Percentiles rank a stretch among this genome's conserved stretches.
These are phyloP conservation scores for Camellia japonica DNA, from an alignment of 148 eudicot species.

Conservation along the genomic window DNA sequence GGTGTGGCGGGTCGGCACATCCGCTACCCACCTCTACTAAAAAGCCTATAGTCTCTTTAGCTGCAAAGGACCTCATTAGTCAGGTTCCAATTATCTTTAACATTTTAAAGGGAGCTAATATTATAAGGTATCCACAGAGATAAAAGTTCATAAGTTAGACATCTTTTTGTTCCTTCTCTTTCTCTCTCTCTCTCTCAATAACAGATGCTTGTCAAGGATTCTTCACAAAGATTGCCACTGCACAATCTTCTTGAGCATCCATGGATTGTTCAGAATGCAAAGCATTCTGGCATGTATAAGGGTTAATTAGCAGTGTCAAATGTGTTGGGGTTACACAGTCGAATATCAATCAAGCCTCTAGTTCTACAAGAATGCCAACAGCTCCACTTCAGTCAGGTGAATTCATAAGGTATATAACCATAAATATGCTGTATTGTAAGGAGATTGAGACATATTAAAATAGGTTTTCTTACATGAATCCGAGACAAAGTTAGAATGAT, in stretches of 20 bases:
- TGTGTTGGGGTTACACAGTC: neutral
- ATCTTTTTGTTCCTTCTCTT: neutral
- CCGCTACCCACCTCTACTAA: no score
- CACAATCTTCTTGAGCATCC: constrained; percentile 95
- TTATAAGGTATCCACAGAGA: no score
- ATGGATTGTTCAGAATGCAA: constrained; percentile 91
- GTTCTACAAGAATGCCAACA: neutral
- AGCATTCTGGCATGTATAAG: constrained; percentile 80
- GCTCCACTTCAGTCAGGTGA: no score
- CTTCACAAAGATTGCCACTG: constrained; percentile 69
- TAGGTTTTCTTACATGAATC: neutral
- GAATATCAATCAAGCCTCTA: neutral
- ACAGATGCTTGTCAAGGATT: constrained; percentile 97
- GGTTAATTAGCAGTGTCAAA: constrained; percentile 19
- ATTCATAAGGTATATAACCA: no score
- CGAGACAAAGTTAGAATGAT: neutral
- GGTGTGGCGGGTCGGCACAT: no score
- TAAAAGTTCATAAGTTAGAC: neutral
- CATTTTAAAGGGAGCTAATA: neutral
- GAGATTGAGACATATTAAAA: neutral
- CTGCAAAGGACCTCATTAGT: constrained; percentile 76
- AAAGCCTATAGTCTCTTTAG: constrained; percentile 67
- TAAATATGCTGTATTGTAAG: no score
- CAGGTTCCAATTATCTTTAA: constrained; percentile 29
- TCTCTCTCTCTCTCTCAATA: neutral